phyloP scores from a whole-genome alignment of 352 stramenopile genomes.

The Phytophthora constricta region DNA sequence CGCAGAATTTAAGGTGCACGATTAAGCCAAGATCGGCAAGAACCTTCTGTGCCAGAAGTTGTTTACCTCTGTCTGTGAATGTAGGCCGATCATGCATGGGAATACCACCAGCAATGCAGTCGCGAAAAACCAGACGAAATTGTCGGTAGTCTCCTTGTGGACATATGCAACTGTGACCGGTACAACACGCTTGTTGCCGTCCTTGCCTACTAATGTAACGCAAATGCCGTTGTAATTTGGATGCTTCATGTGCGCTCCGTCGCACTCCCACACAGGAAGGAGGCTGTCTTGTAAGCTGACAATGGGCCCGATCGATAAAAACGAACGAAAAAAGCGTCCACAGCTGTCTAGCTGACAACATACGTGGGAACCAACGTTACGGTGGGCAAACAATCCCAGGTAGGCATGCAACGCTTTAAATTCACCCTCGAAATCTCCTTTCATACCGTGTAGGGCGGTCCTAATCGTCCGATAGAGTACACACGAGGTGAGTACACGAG shows the following conservation, averaged over 20 bases:
- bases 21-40: not conserved
- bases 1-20: constrained; percentile 11
- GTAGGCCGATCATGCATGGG: not conserved
- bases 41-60: not conserved
- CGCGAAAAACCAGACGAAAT: constrained; percentile 14
- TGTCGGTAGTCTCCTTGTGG: constrained; percentile 9
- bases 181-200: constrained; percentile 10
- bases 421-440: too few species aligned
- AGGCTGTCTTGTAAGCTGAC: too few species aligned
- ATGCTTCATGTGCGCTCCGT: constrained; percentile 16
- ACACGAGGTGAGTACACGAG: too few species aligned
- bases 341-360: too few species aligned
- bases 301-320: too few species aligned
- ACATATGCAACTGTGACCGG: constrained; percentile 5
- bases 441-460: too few species aligned
- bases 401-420: too few species aligned
- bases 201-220: constrained; percentile 4
- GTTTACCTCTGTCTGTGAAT: constrained; percentile 11
- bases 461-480: too few species aligned
- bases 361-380: too few species aligned
- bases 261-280: too few species aligned
- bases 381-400: too few species aligned
- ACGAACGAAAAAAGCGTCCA: too few species aligned
- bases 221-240: constrained; percentile 13
- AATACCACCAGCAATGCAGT: constrained; percentile 9